Evolutionary conservation across 345 rosid species (phyloP).

Genomic region (Balakata baccata): DNA sequence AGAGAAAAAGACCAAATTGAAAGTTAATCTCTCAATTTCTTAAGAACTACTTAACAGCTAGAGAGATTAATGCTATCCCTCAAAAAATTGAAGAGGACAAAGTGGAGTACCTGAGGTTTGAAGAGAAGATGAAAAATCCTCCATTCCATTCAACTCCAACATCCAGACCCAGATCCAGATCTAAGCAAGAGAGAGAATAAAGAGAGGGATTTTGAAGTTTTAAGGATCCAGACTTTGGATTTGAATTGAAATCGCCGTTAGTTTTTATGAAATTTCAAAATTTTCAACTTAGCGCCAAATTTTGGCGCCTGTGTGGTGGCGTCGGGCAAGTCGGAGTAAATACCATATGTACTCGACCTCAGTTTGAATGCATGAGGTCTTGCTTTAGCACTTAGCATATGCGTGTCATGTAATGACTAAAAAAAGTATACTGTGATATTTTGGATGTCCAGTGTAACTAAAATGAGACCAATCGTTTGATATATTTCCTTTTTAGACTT

Average conservation of each 20-base stretch:
- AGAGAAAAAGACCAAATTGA: background rate
- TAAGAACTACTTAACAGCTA: background rate
- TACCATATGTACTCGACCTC: background rate
- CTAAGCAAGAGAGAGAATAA: background rate
- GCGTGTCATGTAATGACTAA: background rate
- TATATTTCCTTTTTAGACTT: background rate
- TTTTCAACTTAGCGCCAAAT: slow-evolving; percentile 13
- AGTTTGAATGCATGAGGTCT: background rate
- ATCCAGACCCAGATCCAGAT: background rate
- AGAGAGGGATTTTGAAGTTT: background rate
- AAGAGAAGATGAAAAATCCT: background rate
- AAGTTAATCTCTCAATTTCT: background rate
- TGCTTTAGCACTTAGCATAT: background rate
- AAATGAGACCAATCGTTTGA: background rate
- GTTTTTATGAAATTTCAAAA: slow-evolving; percentile 9
- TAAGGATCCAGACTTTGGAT: background rate
- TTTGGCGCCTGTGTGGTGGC: slow-evolving; percentile 11
- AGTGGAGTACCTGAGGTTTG: slow-evolving; percentile 8
- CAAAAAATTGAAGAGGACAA: background rate
- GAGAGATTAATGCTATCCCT: background rate
- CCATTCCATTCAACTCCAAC: background rate
- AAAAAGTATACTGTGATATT: background rate
- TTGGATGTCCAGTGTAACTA: background rate
- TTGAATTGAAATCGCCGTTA: background rate
- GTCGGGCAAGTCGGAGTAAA: background rate